Conservation (phyloP, 2,329 filamentous ascomycete genomes). For the Colletotrichum camelliae region DNA sequence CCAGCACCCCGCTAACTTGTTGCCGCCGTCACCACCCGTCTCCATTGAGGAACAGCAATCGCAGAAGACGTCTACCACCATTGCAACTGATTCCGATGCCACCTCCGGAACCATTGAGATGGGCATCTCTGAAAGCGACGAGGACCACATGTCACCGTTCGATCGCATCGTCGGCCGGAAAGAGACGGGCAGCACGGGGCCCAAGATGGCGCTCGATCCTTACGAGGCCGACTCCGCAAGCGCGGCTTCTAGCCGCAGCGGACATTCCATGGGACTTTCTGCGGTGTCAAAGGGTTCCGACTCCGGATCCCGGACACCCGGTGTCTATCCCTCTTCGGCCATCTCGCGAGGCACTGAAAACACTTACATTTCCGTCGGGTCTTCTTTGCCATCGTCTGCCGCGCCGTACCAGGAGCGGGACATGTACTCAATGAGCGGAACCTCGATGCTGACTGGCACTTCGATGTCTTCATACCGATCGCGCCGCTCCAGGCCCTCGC, state of each 20-base stretch:
- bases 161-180: conserved; percentile 77
- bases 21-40: conserved; percentile 83
- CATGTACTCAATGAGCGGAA: conserved; percentile 60
- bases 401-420: conserved; percentile 45
- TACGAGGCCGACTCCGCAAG: conserved; percentile 65
- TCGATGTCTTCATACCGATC: conserved; percentile 56
- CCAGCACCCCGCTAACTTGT: conserved; percentile 80
- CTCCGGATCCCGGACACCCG: conserved; percentile 54
- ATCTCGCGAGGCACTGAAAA: conserved; percentile 62
- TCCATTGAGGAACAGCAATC: conserved; percentile 75
- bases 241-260: conserved; percentile 66
- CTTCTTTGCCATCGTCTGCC: conserved; percentile 53
- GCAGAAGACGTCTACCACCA: conserved; percentile 52
- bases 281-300: conserved; percentile 59
- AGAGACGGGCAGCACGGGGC: conserved; percentile 55
- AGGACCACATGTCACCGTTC: conserved; percentile 77
- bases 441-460: conserved; percentile 43
- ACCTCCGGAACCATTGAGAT: conserved; percentile 62
- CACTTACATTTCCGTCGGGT: conserved; percentile 73
- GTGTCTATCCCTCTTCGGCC: conserved; percentile 55
- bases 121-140: conserved; percentile 75
- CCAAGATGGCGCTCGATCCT: conserved; percentile 59
- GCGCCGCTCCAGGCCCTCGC: conserved; percentile 62
- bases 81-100: conserved; percentile 56
- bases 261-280: conserved; percentile 54